Evolutionary conservation across 2,329 filamentous ascomycete species (phyloP), one percentile per base, ranked within the genome.

Genomic region (Colletotrichum eremochloae): DNA sequence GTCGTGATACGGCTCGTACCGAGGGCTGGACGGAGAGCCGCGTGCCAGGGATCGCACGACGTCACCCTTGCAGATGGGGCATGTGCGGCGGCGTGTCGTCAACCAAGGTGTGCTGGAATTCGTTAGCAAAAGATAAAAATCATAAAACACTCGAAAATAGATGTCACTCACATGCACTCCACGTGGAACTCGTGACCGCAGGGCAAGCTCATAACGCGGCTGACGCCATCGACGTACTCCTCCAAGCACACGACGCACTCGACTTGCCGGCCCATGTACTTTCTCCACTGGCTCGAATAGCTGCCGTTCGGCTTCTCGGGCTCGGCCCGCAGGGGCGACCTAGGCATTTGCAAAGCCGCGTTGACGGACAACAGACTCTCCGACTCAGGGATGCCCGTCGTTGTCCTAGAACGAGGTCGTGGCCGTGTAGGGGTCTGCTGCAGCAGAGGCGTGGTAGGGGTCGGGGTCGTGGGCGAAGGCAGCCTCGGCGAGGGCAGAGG

Each of bases 141-240:
- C 64, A 67, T 52, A 46, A 57, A 40, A 56, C 63, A 1, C 24
- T 4, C 29, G 24, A 14, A n/a, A 8, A 4, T 44, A 42, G 68
- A 38, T 8, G 1, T 64, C 20, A 93, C 95, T 92, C 84, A 97
- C 95, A 99, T 98, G 95, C 96, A 99, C 80, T 97, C 95, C 38
- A 88, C 96, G 81, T 99, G 96, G 82, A 98, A 99, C 79, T 99
- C 96, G 81, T 99, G 96, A 46, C 96, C 96, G 82, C 96, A 99
- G 11, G 96, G 96, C 71, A 99, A 84, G 79, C 95, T 97, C 96
- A 99, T 99, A 50, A 99, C 96, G 78, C 91, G 90, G 80, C 95
- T 97, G 77, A 98, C 91, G 50, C 96, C 96, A 81, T 98, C 95
- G 31, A 97, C 87, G 78, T 98, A 99, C 80, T 99, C 96, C 79